Evolutionary conservation across 352 stramenopile species (phyloP), one percentile per base, ranked within the genome.

Genomic region (Phytopythium aichiense): DNA sequence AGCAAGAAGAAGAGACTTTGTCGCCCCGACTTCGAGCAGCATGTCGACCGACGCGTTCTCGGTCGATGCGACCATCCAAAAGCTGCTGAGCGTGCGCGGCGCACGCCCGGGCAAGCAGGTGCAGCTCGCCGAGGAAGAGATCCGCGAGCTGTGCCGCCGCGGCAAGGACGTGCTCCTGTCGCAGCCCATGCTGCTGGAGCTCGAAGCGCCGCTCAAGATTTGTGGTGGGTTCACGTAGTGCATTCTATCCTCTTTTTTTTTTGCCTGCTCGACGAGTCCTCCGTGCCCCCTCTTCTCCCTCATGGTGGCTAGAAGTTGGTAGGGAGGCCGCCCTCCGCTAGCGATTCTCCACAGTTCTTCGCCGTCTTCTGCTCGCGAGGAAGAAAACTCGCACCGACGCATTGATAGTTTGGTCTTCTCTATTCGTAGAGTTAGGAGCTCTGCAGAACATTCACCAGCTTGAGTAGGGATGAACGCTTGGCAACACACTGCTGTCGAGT

Each of bases 141-240:
- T 99, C 62, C 95, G 95, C 48, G 96, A 92, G 68, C 87, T 99
- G 13, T 99, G 96, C 67, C 73, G 97, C 16, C 90, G 96, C 49
- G 86, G 89, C 50, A 81, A 94, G 52, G 96, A 99, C 69, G 84
- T 99, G 30, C 96, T 99, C 68, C 97, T 99, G 62, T 79, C 78
- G 35, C 97, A 99, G 71, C 96, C 96, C 9, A 98, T 99, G 67
- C 81, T 99, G 37, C 63, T 99, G 38, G 96, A 99, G 72, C 84
- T 99, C 5, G 96, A 99, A 72, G 96, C 97, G 25, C 97, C 97
- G 9, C 98, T 98, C 64, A 98, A 98, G 69, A 97, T 98, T 43
- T 98, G 94, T 71, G 94, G 94, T 87, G 48, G 13, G 48, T 40
- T 40, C 35, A 16, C 12, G 35, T 54, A 11, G 16, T 37, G 22